These are phyloP conservation scores for Aspergillus sp. DNA, from an alignment of 2,329 filamentous ascomycete species.

Conservation along the genomic window DNA sequence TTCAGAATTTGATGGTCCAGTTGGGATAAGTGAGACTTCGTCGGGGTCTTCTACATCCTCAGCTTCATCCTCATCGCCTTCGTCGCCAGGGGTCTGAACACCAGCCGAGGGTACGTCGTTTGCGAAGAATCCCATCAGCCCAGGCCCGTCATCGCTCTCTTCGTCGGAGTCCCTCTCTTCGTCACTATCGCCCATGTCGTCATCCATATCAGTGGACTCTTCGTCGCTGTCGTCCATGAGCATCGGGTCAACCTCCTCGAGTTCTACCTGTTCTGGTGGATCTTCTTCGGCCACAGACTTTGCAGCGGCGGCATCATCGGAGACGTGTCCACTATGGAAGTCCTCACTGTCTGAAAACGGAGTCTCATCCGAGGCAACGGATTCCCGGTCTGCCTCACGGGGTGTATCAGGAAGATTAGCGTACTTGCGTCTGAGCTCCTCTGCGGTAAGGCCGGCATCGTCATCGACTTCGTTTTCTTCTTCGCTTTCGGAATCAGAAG, in stretches of 20 bases:
- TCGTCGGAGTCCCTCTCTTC: conserved; percentile 42
- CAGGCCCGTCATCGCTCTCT: conserved; percentile 40
- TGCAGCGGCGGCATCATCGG: conserved; percentile 21
- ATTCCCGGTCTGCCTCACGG: conserved; percentile 21
- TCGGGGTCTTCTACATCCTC: conserved; percentile 30
- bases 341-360: conserved; percentile 17
- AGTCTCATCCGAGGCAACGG: conserved; percentile 22
- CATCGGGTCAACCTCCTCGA: conserved; percentile 46
- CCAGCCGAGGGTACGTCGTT: conserved; percentile 31
- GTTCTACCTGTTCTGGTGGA: conserved; percentile 17
- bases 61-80: conserved; percentile 26
- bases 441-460: conserved; percentile 47
- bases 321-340: conserved; percentile 9
- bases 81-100: conserved; percentile 17
- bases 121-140: conserved; percentile 47
- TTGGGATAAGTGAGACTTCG: conserved; percentile 36
- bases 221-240: conserved; percentile 48
- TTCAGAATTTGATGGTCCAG: conserved; percentile 30
- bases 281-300: conserved; percentile 26
- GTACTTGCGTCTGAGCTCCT: conserved; percentile 49
- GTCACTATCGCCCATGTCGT: conserved; percentile 48
- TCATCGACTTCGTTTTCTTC: conserved; percentile 38
- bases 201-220: conserved; percentile 48
- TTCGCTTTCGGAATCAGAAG: conserved; percentile 43
- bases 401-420: conserved; percentile 36